A percentile compares a stretch with the other conserved stretches of the same genome.
phyloP scores from a whole-genome alignment of 768 basidiomycete genomes.

The Suillus clintonianus region DNA sequence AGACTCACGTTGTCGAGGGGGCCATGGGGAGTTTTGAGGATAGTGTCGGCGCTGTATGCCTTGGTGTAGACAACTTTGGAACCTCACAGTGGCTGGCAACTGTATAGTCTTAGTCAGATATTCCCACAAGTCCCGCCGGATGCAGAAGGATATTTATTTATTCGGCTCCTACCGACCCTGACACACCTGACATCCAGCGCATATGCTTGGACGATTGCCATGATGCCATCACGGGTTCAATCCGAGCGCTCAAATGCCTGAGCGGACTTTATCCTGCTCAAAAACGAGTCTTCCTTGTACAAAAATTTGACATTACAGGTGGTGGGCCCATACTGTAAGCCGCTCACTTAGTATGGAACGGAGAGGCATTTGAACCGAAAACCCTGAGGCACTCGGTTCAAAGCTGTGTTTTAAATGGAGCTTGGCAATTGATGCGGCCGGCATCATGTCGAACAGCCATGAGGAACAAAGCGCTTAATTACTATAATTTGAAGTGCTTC shows the following conservation, averaged over 20 bases:
- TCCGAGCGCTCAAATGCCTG: background rate
- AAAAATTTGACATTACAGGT: background rate
- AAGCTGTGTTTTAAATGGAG: background rate
- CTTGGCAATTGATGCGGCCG: background rate
- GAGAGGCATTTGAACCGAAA: background rate
- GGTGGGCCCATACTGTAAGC: background rate
- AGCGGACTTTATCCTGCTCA: background rate
- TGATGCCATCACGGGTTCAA: too few species aligned
- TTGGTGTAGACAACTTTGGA: slow-evolving; percentile 17
- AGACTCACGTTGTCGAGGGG: slow-evolving; percentile 54
- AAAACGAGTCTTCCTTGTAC: background rate
- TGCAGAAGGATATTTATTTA: too few species aligned
- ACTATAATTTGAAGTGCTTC: background rate
- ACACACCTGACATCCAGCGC: too few species aligned
- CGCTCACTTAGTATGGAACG: too few species aligned
- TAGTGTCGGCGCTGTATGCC: slow-evolving; percentile 24
- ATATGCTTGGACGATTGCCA: too few species aligned
- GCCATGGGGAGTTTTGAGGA: slow-evolving; percentile 48
- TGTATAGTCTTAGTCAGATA: slow-evolving; percentile 35
- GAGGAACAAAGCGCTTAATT: slow-evolving; percentile 10
- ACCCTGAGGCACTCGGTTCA: background rate
- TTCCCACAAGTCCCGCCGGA: slow-evolving; percentile 21
- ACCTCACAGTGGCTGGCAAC: slow-evolving; percentile 39
- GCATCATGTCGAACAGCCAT: slow-evolving; percentile 10
- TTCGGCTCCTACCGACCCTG: too few species aligned